A percentile compares a stretch with the other conserved stretches of the same genome.
phyloP scores from a whole-genome alignment of 1,139 yeast species.

The Suhomyces yuchorum region DNA sequence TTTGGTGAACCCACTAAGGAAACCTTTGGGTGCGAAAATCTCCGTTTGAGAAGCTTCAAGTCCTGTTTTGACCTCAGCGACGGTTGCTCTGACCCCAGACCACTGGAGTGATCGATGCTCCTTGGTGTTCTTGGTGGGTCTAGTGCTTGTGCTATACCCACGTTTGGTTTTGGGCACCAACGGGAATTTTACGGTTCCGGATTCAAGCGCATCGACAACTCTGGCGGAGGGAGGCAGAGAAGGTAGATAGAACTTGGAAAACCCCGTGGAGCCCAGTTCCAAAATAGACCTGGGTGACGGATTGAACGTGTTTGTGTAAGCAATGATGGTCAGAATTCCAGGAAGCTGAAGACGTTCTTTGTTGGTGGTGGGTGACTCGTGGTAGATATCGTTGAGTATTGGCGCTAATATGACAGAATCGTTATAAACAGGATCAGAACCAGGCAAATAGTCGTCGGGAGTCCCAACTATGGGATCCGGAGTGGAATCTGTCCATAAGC shows the following conservation, averaged over 20 bases:
- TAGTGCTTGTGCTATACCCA: no score
- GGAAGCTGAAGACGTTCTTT: background rate
- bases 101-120: no score
- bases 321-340: slow-evolving; percentile 3
- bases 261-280: background rate
- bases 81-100: no score
- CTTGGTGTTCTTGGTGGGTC: no score
- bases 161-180: background rate
- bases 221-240: slow-evolving; percentile 5
- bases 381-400: slow-evolving; percentile 3
- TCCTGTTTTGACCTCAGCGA: no score
- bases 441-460: background rate
- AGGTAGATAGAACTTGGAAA: slow-evolving; percentile 3
- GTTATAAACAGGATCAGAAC: background rate
- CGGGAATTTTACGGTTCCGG: slow-evolving; percentile 4
- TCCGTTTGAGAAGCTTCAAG: background rate
- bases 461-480: background rate
- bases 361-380: background rate
- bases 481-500: background rate
- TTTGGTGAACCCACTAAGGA: background rate
- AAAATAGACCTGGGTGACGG: slow-evolving; percentile 3
- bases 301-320: background rate
- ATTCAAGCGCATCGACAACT: background rate
- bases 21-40: slow-evolving; percentile 2
- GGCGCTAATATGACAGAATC: slow-evolving; percentile 4